phyloP scores from a whole-genome alignment of 139 green algal species.

The Desmodesmus armatus region DNA sequence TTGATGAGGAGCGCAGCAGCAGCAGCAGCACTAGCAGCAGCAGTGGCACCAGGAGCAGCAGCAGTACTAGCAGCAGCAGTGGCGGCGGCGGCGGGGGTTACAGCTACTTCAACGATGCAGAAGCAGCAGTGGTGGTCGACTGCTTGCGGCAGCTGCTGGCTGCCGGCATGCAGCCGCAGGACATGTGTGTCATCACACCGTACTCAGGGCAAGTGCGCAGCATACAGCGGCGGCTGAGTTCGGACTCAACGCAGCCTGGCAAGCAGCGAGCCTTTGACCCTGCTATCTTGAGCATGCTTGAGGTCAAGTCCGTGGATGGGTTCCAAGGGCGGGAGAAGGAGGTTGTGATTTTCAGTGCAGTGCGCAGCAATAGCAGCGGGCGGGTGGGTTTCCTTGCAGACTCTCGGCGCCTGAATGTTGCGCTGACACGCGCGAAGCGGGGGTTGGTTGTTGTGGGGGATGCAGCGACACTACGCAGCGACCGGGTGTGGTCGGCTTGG shows the following conservation, averaged over 20 bases:
- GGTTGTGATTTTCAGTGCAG: constrained; percentile 88
- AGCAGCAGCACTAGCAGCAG: neutral
- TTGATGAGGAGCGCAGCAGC: neutral
- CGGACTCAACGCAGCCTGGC: no score
- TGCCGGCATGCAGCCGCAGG: constrained; percentile 16
- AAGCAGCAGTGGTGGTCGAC: constrained; percentile 52
- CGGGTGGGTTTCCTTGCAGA: constrained; percentile 91
- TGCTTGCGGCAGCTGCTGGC: constrained; percentile 48
- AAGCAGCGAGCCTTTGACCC: no score
- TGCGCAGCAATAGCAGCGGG: constrained; percentile 78
- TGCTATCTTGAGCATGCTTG: no score
- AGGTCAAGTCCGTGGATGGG: constrained; percentile 75
- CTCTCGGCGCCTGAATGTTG: constrained; percentile 76
- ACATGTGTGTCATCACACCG: constrained; percentile 72
- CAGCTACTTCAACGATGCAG: constrained; percentile 59
- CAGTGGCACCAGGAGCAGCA: neutral
- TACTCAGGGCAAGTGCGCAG: constrained; percentile 72
- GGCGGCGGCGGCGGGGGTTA: neutral
- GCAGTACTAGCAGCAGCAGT: constrained; percentile 25
- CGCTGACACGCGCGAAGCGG: constrained; percentile 82
- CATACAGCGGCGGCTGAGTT: constrained; percentile 1
- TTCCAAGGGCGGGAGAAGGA: constrained; percentile 96
- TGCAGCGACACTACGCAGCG: constrained; percentile 73
- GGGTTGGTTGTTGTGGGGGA: constrained; percentile 87
- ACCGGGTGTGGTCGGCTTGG: constrained; percentile 46